Evolutionary conservation across 139 green algal species (phyloP).

Genomic region (Coccomyxa sp.): DNA sequence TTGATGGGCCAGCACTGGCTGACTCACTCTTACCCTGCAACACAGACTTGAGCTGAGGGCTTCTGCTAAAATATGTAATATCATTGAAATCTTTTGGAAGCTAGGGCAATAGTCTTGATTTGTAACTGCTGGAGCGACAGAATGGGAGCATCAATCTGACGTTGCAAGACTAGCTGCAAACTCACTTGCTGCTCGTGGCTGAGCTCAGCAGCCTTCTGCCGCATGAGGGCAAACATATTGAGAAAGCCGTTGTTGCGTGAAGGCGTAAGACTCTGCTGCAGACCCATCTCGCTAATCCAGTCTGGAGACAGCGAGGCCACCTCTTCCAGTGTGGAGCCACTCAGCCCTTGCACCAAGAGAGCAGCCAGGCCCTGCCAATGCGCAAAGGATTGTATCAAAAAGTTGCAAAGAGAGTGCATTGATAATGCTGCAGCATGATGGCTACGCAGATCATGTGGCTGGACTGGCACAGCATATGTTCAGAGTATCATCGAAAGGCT

Average conservation of each 20-base stretch:
- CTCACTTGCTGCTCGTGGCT: neutral
- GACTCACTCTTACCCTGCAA: no score
- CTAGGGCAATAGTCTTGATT: no score
- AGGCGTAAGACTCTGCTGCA: slow-evolving; percentile 93
- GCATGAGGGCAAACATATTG: slow-evolving; percentile 94
- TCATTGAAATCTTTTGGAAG: no score
- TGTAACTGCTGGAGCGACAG: no score
- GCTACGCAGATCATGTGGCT: neutral
- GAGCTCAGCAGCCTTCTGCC: slow-evolving; percentile 53
- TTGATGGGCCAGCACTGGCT: no score
- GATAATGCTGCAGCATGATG: neutral
- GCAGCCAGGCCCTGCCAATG: slow-evolving; percentile 73
- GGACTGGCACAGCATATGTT: neutral
- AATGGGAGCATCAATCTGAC: no score
- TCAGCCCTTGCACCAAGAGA: slow-evolving; percentile 88
- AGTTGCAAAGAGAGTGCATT: neutral
- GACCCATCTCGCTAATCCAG: slow-evolving; percentile 89
- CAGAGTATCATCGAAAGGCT: neutral
- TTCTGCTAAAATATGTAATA: no score
- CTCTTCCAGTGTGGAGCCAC: slow-evolving; percentile 68
- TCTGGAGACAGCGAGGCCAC: slow-evolving; percentile 49
- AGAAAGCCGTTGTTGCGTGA: slow-evolving; percentile 97
- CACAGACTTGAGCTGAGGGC: no score
- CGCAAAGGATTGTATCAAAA: neutral
- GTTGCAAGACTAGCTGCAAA: no score